phyloP scores from a whole-genome alignment of 495 filamentous ascomycete species.

The Aspergillus nidulans region DNA sequence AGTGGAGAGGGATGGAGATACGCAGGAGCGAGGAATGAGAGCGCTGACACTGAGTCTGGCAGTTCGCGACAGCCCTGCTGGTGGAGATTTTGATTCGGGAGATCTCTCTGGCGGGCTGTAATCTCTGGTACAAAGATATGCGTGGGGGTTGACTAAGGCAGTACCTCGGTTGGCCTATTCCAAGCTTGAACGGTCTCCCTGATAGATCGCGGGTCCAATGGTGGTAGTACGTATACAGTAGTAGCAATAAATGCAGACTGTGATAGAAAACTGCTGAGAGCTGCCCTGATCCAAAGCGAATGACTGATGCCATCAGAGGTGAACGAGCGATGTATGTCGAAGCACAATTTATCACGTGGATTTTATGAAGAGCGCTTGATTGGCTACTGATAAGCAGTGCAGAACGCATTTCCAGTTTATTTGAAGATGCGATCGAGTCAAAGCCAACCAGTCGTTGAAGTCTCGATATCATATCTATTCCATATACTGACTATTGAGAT shows the following conservation, averaged over 20 bases:
- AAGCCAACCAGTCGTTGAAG: neutral
- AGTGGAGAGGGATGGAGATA: neutral
- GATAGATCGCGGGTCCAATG: neutral
- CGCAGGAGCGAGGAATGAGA: neutral
- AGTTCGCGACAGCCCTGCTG: conserved; percentile 15
- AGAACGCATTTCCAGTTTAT: neutral
- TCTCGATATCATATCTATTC: neutral
- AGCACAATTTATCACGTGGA: no score
- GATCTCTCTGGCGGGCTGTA: conserved; percentile 6
- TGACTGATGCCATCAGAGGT: neutral
- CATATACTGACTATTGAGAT: no score
- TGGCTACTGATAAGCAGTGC: conserved; percentile 7
- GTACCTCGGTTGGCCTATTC: neutral
- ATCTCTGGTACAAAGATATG: conserved; percentile 5
- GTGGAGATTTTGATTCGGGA: conserved; percentile 15
- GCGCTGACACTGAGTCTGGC: conserved; percentile 4
- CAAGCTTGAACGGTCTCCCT: neutral
- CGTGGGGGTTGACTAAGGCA: conserved; percentile 1
- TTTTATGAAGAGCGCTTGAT: neutral
- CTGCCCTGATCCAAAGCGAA: neutral
- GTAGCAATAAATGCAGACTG: neutral
- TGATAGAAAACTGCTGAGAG: neutral
- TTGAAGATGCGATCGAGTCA: neutral
- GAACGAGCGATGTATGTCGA: no score
- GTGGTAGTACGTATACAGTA: neutral